Base-by-base conservation (phyloP, 305 asterid species). In the Salvia sclarea region DNA sequence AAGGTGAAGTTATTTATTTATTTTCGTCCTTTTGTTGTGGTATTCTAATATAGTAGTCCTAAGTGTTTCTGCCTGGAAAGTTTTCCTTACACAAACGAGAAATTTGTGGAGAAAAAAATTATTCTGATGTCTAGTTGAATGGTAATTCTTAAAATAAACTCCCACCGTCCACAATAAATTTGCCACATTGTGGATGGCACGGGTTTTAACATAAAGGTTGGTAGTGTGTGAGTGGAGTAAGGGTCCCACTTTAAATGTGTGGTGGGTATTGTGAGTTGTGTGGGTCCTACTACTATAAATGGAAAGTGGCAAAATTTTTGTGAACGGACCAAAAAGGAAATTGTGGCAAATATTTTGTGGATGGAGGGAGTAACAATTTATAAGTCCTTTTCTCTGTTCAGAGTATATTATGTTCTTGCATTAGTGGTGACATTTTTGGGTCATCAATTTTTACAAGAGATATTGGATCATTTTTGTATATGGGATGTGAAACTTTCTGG, bases 1-100 rank as follows among this genome's bases (percentile, higher is more conserved):
- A 81, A 85, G 96, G 99, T 93, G 75, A 76, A 58, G 54, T 38
- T 25, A 17, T 73, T 33, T 21, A 0, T 21, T n/a, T 80, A 64
- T 62, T 47, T 54, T 72, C 18, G 16, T 21, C 13, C 43, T 43
- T 59, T 18, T 52, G 3, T 56, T 20, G n/a, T 47, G 48, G 53
- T 45, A 25, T 31, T 57, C 33, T 22, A 17, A n/a, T 21, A n/a
- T n/a, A n/a, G n/a, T n/a, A n/a, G n/a, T n/a, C 31, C 68, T 37
- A 54, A 25, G 6, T 69, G 28, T 40, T 28, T 56, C 45, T 31
- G 40, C 35, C 48, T 61, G 48, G 49, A 35, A 38, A 65, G 12
- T 52, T 22, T 21, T 58, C 37, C 40, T 45, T 53, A 28, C 25
- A 66, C 18, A 31, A 47, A 28, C 69, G 40, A 55, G 66, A 31